A percentile compares a stretch with the other conserved stretches of the same genome.
Evolutionary conservation across 2,329 filamentous ascomycete species (phyloP).

Genomic region (Fusarium sp.): DNA sequence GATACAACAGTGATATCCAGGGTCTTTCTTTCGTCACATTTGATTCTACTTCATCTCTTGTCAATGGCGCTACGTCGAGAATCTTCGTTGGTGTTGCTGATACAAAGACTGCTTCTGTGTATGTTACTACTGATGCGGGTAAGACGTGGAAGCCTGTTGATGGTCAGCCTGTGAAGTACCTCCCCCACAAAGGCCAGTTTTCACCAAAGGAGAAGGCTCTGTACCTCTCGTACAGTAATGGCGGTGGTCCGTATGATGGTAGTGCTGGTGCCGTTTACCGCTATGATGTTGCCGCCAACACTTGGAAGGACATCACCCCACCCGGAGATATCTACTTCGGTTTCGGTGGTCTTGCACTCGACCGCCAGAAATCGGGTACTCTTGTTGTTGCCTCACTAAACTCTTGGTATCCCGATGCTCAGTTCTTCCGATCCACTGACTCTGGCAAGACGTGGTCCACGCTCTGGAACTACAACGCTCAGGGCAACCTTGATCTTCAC

Average conservation of each 20-base stretch:
- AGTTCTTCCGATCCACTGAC: conserved; percentile 65
- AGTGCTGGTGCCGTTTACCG: conserved; percentile 62
- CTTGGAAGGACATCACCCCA: conserved; percentile 67
- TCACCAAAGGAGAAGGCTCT: conserved; percentile 61
- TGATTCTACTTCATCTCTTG: conserved; percentile 59
- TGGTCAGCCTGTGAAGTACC: conserved; percentile 60
- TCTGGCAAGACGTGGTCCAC: conserved; percentile 64
- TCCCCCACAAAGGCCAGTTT: conserved; percentile 64
- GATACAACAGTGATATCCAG: conserved; percentile 56
- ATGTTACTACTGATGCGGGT: conserved; percentile 63
- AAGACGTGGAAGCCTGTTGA: conserved; percentile 61
- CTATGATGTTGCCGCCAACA: conserved; percentile 59
- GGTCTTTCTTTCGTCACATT: conserved; percentile 65
- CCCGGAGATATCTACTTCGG: conserved; percentile 61
- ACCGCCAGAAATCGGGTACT: conserved; percentile 64
- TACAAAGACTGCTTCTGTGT: conserved; percentile 62
- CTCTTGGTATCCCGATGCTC: conserved; percentile 68
- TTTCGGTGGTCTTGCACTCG: conserved; percentile 65
- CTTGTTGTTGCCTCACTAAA: conserved; percentile 66
- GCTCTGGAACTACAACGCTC: conserved; percentile 62
- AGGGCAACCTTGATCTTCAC: conserved; percentile 56
- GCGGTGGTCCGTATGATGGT: conserved; percentile 67
- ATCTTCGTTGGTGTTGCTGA: conserved; percentile 68
- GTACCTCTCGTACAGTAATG: conserved; percentile 65
- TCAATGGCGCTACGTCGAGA: conserved; percentile 60